A percentile compares a stretch with the other conserved stretches of the same genome.
Evolutionary conservation across 441 rosid genomes (phyloP).

Genomic region (Erysimum cheiri): DNA sequence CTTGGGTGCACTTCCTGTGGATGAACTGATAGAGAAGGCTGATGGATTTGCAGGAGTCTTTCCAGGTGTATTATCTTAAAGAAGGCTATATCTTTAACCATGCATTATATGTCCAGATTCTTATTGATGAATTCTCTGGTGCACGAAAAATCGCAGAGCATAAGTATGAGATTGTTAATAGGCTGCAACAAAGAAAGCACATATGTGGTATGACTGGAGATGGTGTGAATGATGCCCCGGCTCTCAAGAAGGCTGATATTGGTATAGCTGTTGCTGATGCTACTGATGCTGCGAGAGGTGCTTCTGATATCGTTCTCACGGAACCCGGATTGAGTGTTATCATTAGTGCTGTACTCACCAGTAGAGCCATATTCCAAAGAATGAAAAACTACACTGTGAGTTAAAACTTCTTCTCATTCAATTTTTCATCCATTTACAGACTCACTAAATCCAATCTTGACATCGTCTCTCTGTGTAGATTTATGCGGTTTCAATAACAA

Average conservation of each 20-base stretch:
- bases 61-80: conserved; percentile 58
- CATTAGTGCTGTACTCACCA: conserved; percentile 89
- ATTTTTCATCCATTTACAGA: not conserved
- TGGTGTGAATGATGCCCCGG: conserved; percentile 96
- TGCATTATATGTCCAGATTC: not conserved
- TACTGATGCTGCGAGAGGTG: conserved; percentile 91
- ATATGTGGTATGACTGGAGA: conserved; percentile 98
- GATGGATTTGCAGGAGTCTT: conserved; percentile 95
- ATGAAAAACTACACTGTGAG: conserved; percentile 95
- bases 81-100: conserved; percentile 3
- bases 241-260: conserved; percentile 88
- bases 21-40: conserved; percentile 87
- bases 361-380: conserved; percentile 94
- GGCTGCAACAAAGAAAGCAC: conserved; percentile 83
- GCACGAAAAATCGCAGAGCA: conserved; percentile 53
- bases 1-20: conserved; percentile 72
- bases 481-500: conserved; percentile 92
- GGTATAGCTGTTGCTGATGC: conserved; percentile 95
- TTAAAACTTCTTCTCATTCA: not conserved
- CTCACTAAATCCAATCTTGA: not conserved
- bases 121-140: conserved; percentile 3
- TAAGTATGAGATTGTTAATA: conserved; percentile 85
- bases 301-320: conserved; percentile 91
- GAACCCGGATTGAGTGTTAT: conserved; percentile 93
- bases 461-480: conserved; percentile 50